Percentiles rank a stretch among this genome's conserved stretches.
Evolutionary conservation across 139 green algal species (phyloP).

Genomic region (Haematococcus lacustris): DNA sequence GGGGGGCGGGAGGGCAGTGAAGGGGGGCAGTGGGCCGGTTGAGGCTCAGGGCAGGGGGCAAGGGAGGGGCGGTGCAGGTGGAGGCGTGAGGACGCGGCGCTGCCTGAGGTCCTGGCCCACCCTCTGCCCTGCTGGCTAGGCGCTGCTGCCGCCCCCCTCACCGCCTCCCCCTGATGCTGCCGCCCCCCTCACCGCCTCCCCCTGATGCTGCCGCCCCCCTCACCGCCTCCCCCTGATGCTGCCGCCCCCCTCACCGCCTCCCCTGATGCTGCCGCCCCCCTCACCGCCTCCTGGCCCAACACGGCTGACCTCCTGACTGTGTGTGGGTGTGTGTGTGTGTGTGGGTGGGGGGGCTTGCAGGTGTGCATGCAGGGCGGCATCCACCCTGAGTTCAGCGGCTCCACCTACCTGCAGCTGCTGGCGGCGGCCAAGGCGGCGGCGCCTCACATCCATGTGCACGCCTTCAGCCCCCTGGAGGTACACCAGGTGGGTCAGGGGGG

Average conservation of each 20-base stretch:
- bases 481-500: slow-evolving; percentile 34
- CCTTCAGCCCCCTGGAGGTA: slow-evolving; percentile 76
- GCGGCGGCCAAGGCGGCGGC: slow-evolving; percentile 59
- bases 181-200: no score
- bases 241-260: background rate
- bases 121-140: no score
- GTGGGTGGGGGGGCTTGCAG: slow-evolving; percentile 1
- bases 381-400: slow-evolving; percentile 77
- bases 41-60: no score
- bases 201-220: no score
- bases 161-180: no score
- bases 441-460: slow-evolving; percentile 80
- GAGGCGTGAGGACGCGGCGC: no score
- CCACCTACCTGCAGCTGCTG: slow-evolving; percentile 74
- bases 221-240: background rate
- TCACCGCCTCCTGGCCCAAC: background rate
- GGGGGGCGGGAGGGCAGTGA: background rate
- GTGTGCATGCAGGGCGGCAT: slow-evolving; percentile 68
- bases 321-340: background rate
- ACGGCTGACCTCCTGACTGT: background rate
- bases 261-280: background rate
- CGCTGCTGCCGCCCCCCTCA: no score
- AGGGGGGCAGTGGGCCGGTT: background rate
- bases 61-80: no score
- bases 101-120: no score